Evolutionary conservation across 768 basidiomycete species (phyloP).

Genomic region (Exidia glandulosa): DNA sequence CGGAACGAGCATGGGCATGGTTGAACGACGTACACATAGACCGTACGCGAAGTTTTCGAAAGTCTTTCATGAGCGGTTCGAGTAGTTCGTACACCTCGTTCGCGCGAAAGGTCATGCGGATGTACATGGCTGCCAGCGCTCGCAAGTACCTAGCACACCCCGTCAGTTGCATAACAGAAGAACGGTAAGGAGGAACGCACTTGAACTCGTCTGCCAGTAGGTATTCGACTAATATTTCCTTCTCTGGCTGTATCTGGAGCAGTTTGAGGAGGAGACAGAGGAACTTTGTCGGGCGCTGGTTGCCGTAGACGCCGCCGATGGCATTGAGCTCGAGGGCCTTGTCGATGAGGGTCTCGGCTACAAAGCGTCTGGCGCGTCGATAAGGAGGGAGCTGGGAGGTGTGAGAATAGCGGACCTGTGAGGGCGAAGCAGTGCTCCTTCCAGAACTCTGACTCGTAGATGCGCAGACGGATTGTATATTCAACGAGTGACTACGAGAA

Average conservation of each 20-base stretch:
- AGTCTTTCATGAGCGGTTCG: constrained; percentile 92
- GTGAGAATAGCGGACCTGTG: constrained; percentile 46
- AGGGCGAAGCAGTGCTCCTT: constrained; percentile 99
- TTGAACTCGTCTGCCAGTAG: constrained; percentile 96
- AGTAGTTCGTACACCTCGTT: constrained; percentile 87
- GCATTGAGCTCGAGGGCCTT: constrained; percentile 71
- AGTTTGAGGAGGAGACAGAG: constrained; percentile 87
- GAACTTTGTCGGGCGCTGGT: constrained; percentile 91
- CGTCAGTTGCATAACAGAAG: background rate
- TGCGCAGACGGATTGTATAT: constrained; percentile 89
- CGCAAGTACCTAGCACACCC: constrained; percentile 64
- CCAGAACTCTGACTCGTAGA: constrained; percentile 93
- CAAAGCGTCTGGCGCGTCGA: background rate
- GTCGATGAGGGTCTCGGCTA: constrained; percentile 90
- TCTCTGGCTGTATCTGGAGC: constrained; percentile 93
- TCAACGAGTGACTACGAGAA: constrained; percentile 75
- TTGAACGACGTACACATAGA: constrained; percentile 50
- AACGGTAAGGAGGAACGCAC: constrained; percentile 47
- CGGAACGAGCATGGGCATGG: background rate
- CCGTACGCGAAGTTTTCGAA: constrained; percentile 72
- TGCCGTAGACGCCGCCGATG: constrained; percentile 92
- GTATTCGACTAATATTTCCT: constrained; percentile 94
- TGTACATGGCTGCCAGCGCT: constrained; percentile 85
- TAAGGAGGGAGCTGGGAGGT: constrained; percentile 2
- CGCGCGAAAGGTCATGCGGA: constrained; percentile 87